Evolutionary conservation across 1,139 yeast species (phyloP), one percentile per base, ranked within the genome.

Genomic region (Zygosaccharomyces sapae): DNA sequence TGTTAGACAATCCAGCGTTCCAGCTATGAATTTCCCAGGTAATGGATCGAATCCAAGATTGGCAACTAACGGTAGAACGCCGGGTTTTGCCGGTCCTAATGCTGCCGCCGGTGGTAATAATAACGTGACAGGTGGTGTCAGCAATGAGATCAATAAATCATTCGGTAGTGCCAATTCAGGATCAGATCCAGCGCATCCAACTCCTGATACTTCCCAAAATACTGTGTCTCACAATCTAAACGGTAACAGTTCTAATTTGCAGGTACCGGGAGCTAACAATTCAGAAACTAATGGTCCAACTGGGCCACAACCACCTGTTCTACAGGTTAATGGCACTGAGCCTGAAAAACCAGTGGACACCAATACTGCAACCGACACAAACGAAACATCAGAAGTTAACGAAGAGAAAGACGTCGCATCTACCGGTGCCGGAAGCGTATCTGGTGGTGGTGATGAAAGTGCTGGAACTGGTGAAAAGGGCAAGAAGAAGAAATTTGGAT

Each of bases 401-500:
- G 40, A 41, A 36, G 20, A 44, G 10, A 44, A 37, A 12, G 48
- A 42, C 8, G 38, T 27, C 4, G 38, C 24, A 12, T 8, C 46
- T n/a, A 38, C 33, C 16, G 43, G 38, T n/a, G n/a, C n/a, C n/a
- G n/a, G n/a, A n/a, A n/a, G n/a, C n/a, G n/a, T n/a, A n/a, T n/a
- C n/a, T n/a, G n/a, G n/a, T n/a, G 16, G 16, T 12, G 46, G 31
- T 10, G 43, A 47, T 13, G 41, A 31, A 18, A 12, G 33, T 31
- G 41, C 29, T 10, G 31, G 34, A 8, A 51, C 45, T 10, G 43
- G 49, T 38, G 49, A 50, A 16, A 51, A 49, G 40, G 57, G 55
- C 19, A 58, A 58, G 43, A 58, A 58, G 46, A 57, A 55, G 50
- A 61, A 58, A 43, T 61, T 62, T 50, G 61, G 63, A 18, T 48